phyloP scores from a whole-genome alignment of 2,329 filamentous ascomycete genomes.

The Trichothecium roseum region DNA sequence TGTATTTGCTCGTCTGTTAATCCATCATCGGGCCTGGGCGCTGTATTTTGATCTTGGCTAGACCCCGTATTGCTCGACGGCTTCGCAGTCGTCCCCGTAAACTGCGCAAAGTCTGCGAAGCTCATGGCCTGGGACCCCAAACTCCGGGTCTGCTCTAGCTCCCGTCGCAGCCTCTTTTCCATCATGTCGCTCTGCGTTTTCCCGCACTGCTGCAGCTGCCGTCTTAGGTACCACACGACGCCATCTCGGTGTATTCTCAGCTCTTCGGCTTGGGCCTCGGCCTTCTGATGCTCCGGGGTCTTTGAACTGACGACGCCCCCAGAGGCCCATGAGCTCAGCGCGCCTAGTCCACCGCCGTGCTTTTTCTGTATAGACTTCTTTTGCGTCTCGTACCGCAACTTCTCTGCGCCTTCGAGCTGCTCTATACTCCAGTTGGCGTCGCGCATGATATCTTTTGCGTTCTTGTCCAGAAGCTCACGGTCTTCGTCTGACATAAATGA shows the following conservation, averaged over 20 bases:
- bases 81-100: slow-evolving; percentile 11
- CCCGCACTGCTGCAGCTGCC: slow-evolving; percentile 65
- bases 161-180: slow-evolving; percentile 73
- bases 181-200: slow-evolving; percentile 84
- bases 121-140: slow-evolving; percentile 58
- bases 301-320: slow-evolving; percentile 35
- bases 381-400: slow-evolving; percentile 68
- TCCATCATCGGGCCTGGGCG: slow-evolving; percentile 27
- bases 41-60: background rate
- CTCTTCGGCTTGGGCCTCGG: slow-evolving; percentile 60
- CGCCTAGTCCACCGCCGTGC: slow-evolving; percentile 53
- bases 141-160: slow-evolving; percentile 83
- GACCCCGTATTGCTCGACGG: background rate
- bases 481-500: slow-evolving; percentile 66
- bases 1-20: slow-evolving; percentile 80
- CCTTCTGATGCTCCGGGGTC: slow-evolving; percentile 55
- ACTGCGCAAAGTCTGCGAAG: slow-evolving; percentile 21
- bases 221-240: slow-evolving; percentile 72
- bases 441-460: slow-evolving; percentile 75
- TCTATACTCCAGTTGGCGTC: slow-evolving; percentile 76
- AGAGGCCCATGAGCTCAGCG: slow-evolving; percentile 57
- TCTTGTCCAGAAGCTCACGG: slow-evolving; percentile 76
- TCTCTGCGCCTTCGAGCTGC: slow-evolving; percentile 70
- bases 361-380: slow-evolving; percentile 62
- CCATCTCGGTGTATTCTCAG: slow-evolving; percentile 66